phyloP scores from a whole-genome alignment of 768 basidiomycete species.

The Austroboletus eburneus region DNA sequence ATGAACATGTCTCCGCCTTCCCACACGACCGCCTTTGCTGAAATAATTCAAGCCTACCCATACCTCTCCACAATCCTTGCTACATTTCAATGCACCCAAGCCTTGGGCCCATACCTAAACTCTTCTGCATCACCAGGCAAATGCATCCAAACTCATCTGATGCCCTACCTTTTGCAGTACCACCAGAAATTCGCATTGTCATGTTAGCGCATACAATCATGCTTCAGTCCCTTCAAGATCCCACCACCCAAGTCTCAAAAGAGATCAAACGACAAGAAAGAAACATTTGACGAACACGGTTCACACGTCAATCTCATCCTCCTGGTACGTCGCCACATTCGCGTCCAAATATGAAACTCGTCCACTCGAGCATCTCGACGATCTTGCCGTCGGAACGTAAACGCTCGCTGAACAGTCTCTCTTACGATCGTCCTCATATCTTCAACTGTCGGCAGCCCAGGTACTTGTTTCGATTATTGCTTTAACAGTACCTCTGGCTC shows the following conservation, averaged over 20 bases:
- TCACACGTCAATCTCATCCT: too few relatives aligned
- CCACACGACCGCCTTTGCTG: too few relatives aligned
- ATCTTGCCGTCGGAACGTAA: slow-evolving; percentile 59
- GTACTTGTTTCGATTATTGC: slow-evolving; percentile 9
- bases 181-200: slow-evolving; percentile 65
- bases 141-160: too few relatives aligned
- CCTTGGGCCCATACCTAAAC: slow-evolving; percentile 51
- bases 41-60: too few relatives aligned
- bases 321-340: too few relatives aligned
- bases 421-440: slow-evolving; percentile 69
- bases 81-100: slow-evolving; percentile 56
- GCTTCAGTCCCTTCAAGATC: slow-evolving; percentile 57
- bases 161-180: too few relatives aligned
- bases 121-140: too few relatives aligned
- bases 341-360: too few relatives aligned
- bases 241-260: slow-evolving; percentile 33
- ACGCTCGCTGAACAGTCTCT: slow-evolving; percentile 68
- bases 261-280: too few relatives aligned
- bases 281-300: too few relatives aligned
- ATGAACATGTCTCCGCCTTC: too few relatives aligned
- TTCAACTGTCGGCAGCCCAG: slow-evolving; percentile 55
- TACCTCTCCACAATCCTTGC: too few relatives aligned
- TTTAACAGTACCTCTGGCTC: slow-evolving; percentile 30
- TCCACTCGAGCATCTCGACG: slow-evolving; percentile 70
- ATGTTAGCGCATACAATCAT: slow-evolving; percentile 46